Conservation (phyloP, 2,329 filamentous ascomycete genomes). For the Didymella sp. region DNA sequence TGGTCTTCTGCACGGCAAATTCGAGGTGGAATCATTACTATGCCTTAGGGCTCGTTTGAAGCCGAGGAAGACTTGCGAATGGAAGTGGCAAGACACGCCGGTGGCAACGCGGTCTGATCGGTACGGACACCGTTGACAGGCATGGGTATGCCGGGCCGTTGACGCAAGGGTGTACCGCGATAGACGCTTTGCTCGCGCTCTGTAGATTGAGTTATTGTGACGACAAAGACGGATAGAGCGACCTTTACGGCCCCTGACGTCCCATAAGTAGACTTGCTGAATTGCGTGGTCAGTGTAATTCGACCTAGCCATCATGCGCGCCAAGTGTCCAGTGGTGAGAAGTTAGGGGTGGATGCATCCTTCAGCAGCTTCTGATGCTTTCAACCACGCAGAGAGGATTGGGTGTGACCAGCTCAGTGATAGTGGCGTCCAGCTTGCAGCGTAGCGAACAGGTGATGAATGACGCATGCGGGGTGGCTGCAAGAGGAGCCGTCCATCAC, state of each 20-base stretch:
- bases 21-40: neutral
- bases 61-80: neutral
- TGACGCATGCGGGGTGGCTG: constrained; percentile 11
- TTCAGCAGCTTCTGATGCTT: neutral
- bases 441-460: constrained; percentile 18
- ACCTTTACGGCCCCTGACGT: neutral
- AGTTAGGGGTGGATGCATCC: neutral
- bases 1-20: neutral
- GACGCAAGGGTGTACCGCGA: constrained; percentile 3
- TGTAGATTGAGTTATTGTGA: neutral
- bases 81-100: neutral
- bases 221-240: neutral
- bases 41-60: neutral
- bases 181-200: neutral
- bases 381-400: neutral
- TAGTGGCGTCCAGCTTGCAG: constrained; percentile 6
- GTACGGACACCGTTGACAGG: neutral
- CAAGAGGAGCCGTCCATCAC: constrained; percentile 1
- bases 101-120: neutral
- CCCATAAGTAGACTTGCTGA: neutral
- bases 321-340: neutral
- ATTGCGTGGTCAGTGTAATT: neutral
- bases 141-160: constrained; percentile 10
- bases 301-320: neutral
- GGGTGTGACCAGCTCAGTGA: constrained; percentile 5